Conservation (phyloP, 176 grass and related monocot genomes). For the Oryza rufipogon region DNA sequence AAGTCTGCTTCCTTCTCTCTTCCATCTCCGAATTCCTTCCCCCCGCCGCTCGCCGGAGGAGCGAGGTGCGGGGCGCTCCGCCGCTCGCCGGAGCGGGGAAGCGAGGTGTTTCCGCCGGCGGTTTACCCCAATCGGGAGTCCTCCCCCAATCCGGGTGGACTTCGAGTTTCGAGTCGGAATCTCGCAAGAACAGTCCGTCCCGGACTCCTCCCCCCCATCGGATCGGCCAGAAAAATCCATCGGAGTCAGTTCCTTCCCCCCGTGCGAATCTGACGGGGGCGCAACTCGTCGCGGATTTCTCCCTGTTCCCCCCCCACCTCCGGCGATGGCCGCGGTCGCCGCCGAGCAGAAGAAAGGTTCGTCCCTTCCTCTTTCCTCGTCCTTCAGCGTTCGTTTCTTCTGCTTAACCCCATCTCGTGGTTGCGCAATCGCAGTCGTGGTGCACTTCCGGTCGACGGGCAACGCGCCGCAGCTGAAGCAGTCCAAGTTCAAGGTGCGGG, state of each 20-base stretch:
- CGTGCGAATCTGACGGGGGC: neutral
- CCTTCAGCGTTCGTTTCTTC: neutral
- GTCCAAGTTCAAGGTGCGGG: slow-evolving; percentile 65
- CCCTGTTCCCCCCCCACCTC: neutral
- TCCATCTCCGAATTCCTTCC: too few species aligned
- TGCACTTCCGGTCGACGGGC: slow-evolving; percentile 60
- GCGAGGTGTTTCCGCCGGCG: neutral
- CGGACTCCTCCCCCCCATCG: too few species aligned
- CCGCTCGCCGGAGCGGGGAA: neutral
- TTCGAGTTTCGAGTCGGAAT: neutral
- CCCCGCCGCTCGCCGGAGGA: neutral
- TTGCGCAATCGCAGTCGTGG: slow-evolving; percentile 50
- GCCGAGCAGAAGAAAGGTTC: neutral
- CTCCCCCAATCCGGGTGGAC: neutral
- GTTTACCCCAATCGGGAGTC: neutral
- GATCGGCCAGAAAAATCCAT: neutral
- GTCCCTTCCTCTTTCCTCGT: neutral
- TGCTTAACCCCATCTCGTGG: slow-evolving; percentile 5
- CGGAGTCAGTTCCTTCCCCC: neutral
- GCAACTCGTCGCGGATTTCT: neutral
- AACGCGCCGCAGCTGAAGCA: slow-evolving; percentile 62
- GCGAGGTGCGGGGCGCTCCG: neutral
- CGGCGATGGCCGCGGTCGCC: slow-evolving; percentile 28
- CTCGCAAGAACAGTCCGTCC: neutral
- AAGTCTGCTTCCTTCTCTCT: too few species aligned